Percentiles rank a stretch among this genome's conserved stretches.
These are phyloP conservation scores for Candida insectorum DNA, from an alignment of 805 yeast genomes.

Conservation along the genomic window DNA sequence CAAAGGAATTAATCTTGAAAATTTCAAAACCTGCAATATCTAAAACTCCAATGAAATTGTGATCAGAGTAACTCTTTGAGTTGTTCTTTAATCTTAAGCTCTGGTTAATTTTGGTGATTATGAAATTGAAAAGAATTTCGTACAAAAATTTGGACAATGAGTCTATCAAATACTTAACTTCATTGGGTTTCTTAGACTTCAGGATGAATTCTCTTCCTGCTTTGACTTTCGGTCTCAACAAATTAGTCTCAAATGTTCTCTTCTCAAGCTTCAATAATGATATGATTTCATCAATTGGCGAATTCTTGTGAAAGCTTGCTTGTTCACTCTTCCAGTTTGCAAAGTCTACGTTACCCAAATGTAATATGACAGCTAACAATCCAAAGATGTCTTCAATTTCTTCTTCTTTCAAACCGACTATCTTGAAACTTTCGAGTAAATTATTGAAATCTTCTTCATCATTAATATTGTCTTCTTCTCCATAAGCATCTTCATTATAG, in stretches of 20 bases:
- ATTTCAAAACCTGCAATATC: constrained; percentile 65
- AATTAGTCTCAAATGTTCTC: constrained; percentile 49
- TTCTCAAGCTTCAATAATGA: constrained; percentile 61
- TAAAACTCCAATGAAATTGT: constrained; percentile 51
- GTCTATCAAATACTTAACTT: constrained; percentile 77
- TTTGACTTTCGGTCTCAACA: constrained; percentile 77
- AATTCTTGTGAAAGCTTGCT: constrained; percentile 58
- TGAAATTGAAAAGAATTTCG: constrained; percentile 74
- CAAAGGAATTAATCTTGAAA: constrained; percentile 55
- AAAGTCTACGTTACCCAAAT: constrained; percentile 81
- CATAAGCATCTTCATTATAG: constrained; percentile 51
- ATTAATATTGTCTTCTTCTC: constrained; percentile 69
- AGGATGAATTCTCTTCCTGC: constrained; percentile 87
- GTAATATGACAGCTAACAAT: constrained; percentile 72
- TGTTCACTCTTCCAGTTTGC: constrained; percentile 67
- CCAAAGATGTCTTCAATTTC: constrained; percentile 61
- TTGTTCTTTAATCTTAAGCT: constrained; percentile 43
- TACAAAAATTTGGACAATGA: constrained; percentile 85
- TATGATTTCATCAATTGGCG: constrained; percentile 50
- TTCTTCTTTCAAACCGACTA: constrained; percentile 61
- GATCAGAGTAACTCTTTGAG: constrained; percentile 23
- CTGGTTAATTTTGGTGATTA: constrained; percentile 73
- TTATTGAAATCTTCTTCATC: constrained; percentile 66
- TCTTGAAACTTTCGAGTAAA: constrained; percentile 64
- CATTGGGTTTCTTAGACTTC: constrained; percentile 74